These are phyloP conservation scores for Miscanthus sacchariflorus DNA, from an alignment of 202 grass and related monocot species.

Conservation along the genomic window DNA sequence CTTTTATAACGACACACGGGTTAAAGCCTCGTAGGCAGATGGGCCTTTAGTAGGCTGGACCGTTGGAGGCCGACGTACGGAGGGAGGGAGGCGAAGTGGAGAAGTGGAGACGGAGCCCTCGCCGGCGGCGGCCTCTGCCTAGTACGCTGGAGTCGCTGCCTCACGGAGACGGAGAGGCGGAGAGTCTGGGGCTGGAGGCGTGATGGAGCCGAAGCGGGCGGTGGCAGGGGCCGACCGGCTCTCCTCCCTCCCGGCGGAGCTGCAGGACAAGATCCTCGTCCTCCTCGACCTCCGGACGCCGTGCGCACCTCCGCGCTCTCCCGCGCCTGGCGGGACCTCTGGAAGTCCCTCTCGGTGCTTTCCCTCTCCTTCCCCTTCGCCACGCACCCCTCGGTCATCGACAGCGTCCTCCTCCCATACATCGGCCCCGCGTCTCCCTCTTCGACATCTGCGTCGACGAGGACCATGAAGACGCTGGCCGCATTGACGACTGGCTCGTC, in stretches of 20 bases:
- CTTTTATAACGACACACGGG: no score
- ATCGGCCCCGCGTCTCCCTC: slow-evolving; percentile 16
- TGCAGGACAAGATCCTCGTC: neutral
- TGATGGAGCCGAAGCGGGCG: neutral
- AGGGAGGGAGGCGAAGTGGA: no score
- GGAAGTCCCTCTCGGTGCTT: neutral
- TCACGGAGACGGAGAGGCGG: no score
- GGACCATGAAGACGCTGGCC: no score
- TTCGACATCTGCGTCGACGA: neutral
- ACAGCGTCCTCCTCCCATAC: slow-evolving; percentile 7
- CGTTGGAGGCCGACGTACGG: neutral
- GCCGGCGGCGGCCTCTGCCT: no score
- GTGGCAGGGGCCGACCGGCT: neutral
- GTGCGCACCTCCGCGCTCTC: neutral
- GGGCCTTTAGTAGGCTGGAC: neutral
- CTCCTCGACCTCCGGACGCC: neutral
- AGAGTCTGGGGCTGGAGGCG: neutral
- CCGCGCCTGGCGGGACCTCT: neutral
- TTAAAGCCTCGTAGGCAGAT: no score
- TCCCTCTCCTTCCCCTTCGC: neutral
- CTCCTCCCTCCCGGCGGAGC: neutral
- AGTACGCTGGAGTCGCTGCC: no score
- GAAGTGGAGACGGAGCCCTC: no score
- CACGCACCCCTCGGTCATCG: neutral
- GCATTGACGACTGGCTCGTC: slow-evolving; percentile 8